Conservation (phyloP, 371 early-diverging fungal genomes). For the Funneliformis caledonium region DNA sequence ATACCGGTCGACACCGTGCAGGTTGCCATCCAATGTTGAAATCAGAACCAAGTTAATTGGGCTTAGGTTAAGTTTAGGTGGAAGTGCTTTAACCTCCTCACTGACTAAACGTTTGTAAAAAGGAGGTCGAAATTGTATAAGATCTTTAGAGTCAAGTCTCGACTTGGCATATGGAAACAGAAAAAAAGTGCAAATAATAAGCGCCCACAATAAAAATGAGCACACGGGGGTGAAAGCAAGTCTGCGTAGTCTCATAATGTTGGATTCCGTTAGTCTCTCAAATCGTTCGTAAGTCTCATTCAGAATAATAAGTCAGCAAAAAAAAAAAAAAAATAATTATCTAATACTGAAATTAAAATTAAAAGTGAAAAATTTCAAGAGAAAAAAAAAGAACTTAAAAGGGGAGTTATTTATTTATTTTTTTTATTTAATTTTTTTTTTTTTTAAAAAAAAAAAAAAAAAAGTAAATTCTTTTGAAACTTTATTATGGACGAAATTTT, state of each 20-base stretch:
- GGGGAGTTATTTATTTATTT: too few relatives aligned
- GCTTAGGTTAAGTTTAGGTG: constrained; percentile 21
- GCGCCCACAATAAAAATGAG: neutral
- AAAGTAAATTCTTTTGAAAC: too few relatives aligned
- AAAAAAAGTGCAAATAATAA: neutral
- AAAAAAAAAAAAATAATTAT: neutral
- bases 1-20: constrained; percentile 59
- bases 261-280: neutral
- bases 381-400: too few relatives aligned
- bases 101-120: neutral
- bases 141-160: constrained; percentile 3
- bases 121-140: neutral
- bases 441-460: too few relatives aligned
- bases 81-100: neutral
- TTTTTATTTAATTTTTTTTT: too few relatives aligned
- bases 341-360: too few relatives aligned
- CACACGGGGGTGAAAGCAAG: neutral
- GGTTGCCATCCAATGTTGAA: constrained; percentile 66
- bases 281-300: neutral
- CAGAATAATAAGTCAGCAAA: neutral
- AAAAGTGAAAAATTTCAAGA: too few relatives aligned
- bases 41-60: constrained; percentile 40
- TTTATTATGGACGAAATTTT: too few relatives aligned
- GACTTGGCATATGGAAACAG: constrained; percentile 24
- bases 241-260: constrained; percentile 7